Base-by-base conservation (phyloP, 257 asterid genomes). In the Solanum ossicruentum region DNA sequence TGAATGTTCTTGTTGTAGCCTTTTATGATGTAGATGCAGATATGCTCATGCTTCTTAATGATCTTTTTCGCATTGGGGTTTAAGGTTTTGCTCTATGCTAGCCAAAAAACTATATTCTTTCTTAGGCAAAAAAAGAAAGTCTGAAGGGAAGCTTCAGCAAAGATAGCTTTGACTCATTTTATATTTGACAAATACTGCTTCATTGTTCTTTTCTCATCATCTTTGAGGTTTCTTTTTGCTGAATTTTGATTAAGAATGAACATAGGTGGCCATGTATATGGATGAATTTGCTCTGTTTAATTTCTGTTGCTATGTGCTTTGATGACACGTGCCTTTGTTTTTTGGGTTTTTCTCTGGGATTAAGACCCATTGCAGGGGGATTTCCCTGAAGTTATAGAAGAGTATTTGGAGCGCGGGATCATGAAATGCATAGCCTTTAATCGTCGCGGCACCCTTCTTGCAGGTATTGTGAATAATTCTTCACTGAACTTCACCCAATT, bases 381-480 rank as follows among this genome's bases (percentile, higher is more conserved):
- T 88, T 94, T 95, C 60, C 99, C 98, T 15, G 98, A 95, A 87
- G 97, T 94, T 69, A 94, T 94, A 88, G 99, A 94, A 88, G 97
- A 95, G 93, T 95, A 87, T 89, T 82, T 95, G 95, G 97, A 95
- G 87, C 91, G 92, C 86, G 98, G 99, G 36, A 82, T 89, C 41
- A 92, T 92, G 91, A 95, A 95, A 85, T 94, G 97, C 84, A 88
- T 93, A 43, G 97, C 98, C 72, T 94, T 95, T 83, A 95, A 94
- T 92, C 98, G 99, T 84, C 93, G 98, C 0, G 99, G 99, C 86
- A 94, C 97, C 82, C 99, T 95, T 89, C 97, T 95, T 51, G 99
- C 99, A 73, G 99, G 99, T 95, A 65, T 23, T 43, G 56, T 78
- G 55, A 54, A 78, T 78, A 52, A 16, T 10, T n/a, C 70, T 51